A percentile compares a stretch with the other conserved stretches of the same genome.
These are phyloP conservation scores for Kickxella alabastrina DNA, from an alignment of 192 early-diverging fungal species.

Conservation along the genomic window DNA sequence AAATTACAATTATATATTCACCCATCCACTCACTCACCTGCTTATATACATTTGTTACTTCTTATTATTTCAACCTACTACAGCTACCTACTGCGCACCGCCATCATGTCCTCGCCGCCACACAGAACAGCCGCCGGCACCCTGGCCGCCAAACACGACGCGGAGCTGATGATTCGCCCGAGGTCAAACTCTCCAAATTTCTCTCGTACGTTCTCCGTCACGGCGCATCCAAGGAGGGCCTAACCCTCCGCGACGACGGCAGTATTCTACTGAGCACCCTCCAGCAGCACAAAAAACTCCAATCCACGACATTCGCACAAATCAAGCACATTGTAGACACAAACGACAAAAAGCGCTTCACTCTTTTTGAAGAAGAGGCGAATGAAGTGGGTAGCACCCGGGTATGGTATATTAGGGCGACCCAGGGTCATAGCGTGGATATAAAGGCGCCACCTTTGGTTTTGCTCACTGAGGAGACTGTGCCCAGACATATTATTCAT, in stretches of 20 bases:
- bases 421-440: constrained; percentile 78
- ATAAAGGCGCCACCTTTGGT: constrained; percentile 36
- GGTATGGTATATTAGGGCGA: constrained; percentile 70
- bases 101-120: too few relatives aligned
- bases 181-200: constrained; percentile 65
- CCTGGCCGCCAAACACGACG: too few relatives aligned
- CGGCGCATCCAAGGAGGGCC: constrained; percentile 70
- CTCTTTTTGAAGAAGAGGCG: constrained; percentile 51
- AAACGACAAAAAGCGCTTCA: constrained; percentile 82
- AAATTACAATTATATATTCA: too few relatives aligned
- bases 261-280: constrained; percentile 67
- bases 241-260: constrained; percentile 72
- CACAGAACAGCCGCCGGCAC: neutral
- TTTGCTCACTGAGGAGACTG: constrained; percentile 16
- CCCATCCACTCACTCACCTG: neutral
- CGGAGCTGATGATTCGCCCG: constrained; percentile 46
- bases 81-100: too few relatives aligned
- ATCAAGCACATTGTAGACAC: constrained; percentile 65
- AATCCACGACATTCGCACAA: constrained; percentile 55
- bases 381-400: constrained; percentile 5
- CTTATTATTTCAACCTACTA: too few relatives aligned
- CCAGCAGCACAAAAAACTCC: constrained; percentile 57
- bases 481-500: constrained; percentile 29
- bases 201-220: constrained; percentile 84
- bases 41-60: constrained; percentile 3